phyloP scores from a whole-genome alignment of 495 filamentous ascomycete species.

The Penicillium pulvis region DNA sequence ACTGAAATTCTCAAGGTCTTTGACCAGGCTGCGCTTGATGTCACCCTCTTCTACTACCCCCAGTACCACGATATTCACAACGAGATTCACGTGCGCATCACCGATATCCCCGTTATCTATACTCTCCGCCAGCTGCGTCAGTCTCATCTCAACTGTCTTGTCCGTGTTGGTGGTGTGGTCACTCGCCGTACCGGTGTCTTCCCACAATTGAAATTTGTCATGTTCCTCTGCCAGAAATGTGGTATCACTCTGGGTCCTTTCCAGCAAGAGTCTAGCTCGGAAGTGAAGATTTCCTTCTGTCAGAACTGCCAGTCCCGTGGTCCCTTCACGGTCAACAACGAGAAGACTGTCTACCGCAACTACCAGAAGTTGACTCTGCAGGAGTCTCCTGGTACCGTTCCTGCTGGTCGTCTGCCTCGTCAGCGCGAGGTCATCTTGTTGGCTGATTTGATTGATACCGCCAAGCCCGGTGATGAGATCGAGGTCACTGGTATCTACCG shows the following conservation, averaged over 20 bases:
- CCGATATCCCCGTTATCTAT: slow-evolving; percentile 90
- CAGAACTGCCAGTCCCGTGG: slow-evolving; percentile 96
- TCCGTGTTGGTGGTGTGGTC: slow-evolving; percentile 93
- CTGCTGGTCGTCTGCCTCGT: slow-evolving; percentile 91
- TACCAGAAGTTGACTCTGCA: slow-evolving; percentile 98
- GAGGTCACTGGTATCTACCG: slow-evolving; percentile 97
- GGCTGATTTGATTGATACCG: slow-evolving; percentile 95
- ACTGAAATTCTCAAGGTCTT: slow-evolving; percentile 93
- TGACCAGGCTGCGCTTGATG: slow-evolving; percentile 95
- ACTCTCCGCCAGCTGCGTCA: slow-evolving; percentile 97
- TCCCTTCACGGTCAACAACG: slow-evolving; percentile 93
- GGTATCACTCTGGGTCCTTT: slow-evolving; percentile 90
- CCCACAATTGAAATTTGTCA: slow-evolving; percentile 96
- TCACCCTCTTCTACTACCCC: slow-evolving; percentile 91
- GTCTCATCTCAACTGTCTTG: slow-evolving; percentile 93
- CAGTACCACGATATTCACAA: slow-evolving; percentile 97
- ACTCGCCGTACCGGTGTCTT: slow-evolving; percentile 97
- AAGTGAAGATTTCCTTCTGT: slow-evolving; percentile 95
- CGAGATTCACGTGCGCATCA: slow-evolving; percentile 97
- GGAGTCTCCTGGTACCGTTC: slow-evolving; percentile 96
- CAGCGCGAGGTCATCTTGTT: slow-evolving; percentile 95
- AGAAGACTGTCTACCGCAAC: slow-evolving; percentile 99
- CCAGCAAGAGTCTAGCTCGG: slow-evolving; percentile 93
- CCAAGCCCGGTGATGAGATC: slow-evolving; percentile 97
- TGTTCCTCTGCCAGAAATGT: slow-evolving; percentile 95